Base-by-base conservation (phyloP, 768 basidiomycete genomes). In the Suillus plorans region DNA sequence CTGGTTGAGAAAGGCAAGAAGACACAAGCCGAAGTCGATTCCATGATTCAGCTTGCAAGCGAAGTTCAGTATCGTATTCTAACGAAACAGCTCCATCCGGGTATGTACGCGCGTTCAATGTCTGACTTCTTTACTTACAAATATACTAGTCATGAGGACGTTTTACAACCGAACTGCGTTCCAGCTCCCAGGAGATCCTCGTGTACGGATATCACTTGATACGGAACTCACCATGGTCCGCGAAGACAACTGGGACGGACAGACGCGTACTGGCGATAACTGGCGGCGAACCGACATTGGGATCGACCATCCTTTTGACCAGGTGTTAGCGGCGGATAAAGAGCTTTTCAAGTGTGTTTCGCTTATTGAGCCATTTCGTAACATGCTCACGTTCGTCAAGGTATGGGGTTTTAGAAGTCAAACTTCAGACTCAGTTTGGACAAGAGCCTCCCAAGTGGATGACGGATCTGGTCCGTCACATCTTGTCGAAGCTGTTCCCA, bases 81-180 rank as follows among this genome's bases (percentile, higher is more conserved):
- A 65, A 91, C 91, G 14, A 87, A 93, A 75, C 86, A 89, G 63
- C 81, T 99, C 39, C 76, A 81, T 61, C 97, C 97, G 42, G 94
- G 95, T 94, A 53, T 70, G 86, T 78, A 9, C 36, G 5, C 12
- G 49, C 18, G 20, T 39, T 10, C 3, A 2, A 13, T 4, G 6
- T 8, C 36, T 13, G 12, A 42, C 58, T 44, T 12, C 64, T 53
- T 56, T 31, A 58, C 49, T 67, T 34, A 64, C 31, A 41, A 36
- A 49, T 31, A 52, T 52, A 47, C 10, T 62, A 96, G 97, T 98
- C 44, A 89, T 97, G 90, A 86, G 97, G 22, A 94, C 96, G 10
- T 99, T 98, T 80, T 99, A 99, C 80, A 97, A 98, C 73, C 91
- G 97, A 49, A 99, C 97, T 16, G 97, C 97, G 1, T 99, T 99